A percentile compares a stretch with the other conserved stretches of the same genome.
Conservation (phyloP, 306 rosid genomes). For the Betula pendula region DNA sequence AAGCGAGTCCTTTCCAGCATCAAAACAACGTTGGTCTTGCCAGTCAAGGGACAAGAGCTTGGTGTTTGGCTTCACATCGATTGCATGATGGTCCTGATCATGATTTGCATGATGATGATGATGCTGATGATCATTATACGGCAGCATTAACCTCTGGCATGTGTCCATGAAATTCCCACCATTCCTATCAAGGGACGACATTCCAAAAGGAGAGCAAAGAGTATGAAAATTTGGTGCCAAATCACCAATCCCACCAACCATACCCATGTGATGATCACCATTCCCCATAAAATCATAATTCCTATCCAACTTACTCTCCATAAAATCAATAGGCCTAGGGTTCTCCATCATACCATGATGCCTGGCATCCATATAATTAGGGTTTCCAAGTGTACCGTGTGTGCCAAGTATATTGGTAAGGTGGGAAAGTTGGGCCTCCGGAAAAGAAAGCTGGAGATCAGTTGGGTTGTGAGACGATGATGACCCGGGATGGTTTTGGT, state of each 20-base stretch:
- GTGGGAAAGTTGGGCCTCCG: conserved; percentile 68
- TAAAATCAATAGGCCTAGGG: conserved; percentile 69
- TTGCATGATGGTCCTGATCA: conserved; percentile 34
- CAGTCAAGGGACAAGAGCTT: conserved; percentile 80
- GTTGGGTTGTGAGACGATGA: conserved; percentile 48
- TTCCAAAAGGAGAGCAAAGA: conserved; percentile 54
- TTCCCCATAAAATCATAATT: conserved; percentile 58
- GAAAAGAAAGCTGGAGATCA: conserved; percentile 75
- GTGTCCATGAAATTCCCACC: conserved; percentile 57
- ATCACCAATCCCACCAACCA: conserved; percentile 45
- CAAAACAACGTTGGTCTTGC: conserved; percentile 85
- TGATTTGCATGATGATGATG: conserved; percentile 20
- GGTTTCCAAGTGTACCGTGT: conserved; percentile 46
- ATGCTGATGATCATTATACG: conserved; percentile 43
- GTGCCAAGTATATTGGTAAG: conserved; percentile 49
- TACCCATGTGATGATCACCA: conserved; percentile 35
- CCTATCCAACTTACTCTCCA: conserved; percentile 73
- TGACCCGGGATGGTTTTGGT: conserved; percentile 34
- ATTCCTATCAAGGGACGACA: conserved; percentile 53
- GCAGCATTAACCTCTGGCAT: conserved; percentile 74
- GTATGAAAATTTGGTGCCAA: conserved; percentile 50
- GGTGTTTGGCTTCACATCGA: conserved; percentile 87
- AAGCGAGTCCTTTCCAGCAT: conserved; percentile 63
- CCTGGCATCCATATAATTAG: conserved; percentile 40
- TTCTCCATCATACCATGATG: conserved; percentile 41